Conservation (phyloP, 2,329 filamentous ascomycete species). For the Hymenoscyphus albidus region DNA sequence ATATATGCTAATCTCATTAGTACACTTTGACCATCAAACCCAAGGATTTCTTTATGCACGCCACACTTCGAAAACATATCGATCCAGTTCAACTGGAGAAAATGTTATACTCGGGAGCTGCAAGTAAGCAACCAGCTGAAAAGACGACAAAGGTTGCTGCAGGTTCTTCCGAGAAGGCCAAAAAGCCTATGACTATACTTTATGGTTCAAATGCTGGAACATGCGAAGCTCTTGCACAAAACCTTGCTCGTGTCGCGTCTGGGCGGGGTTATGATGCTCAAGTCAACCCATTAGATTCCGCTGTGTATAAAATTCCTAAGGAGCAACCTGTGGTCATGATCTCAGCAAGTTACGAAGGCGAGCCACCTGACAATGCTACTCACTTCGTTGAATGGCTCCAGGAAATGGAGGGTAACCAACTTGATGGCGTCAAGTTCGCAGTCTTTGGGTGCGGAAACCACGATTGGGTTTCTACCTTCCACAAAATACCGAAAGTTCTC, state of each 20-base stretch:
- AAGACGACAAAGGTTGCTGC: constrained; percentile 2
- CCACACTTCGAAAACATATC: constrained; percentile 48
- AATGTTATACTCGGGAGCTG: constrained; percentile 34
- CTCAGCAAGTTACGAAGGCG: constrained; percentile 69
- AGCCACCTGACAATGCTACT: constrained; percentile 68
- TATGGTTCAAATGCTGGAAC: constrained; percentile 75
- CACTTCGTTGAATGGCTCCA: constrained; percentile 67
- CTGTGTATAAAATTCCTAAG: constrained; percentile 55
- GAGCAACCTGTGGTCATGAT: constrained; percentile 62
- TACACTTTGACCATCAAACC: constrained; percentile 61
- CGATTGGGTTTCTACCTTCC: constrained; percentile 61
- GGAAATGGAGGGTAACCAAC: constrained; percentile 36
- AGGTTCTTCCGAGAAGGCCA: constrained; percentile 4
- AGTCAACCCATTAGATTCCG: constrained; percentile 57
- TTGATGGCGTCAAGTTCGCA: constrained; percentile 58
- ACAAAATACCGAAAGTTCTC: constrained; percentile 61
- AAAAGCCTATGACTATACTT: constrained; percentile 52
- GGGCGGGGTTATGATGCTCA: constrained; percentile 53
- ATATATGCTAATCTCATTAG: background rate
- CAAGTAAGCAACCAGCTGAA: constrained; percentile 30
- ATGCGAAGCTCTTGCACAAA: constrained; percentile 65
- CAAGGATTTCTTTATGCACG: constrained; percentile 60
- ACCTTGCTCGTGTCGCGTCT: constrained; percentile 55
- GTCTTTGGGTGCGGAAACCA: constrained; percentile 66
- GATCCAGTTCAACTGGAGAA: constrained; percentile 42